A percentile compares a stretch with the other conserved stretches of the same genome.
These are phyloP conservation scores for Corrigiola litoralis DNA, from an alignment of 179 eudicot genomes.

Conservation along the genomic window DNA sequence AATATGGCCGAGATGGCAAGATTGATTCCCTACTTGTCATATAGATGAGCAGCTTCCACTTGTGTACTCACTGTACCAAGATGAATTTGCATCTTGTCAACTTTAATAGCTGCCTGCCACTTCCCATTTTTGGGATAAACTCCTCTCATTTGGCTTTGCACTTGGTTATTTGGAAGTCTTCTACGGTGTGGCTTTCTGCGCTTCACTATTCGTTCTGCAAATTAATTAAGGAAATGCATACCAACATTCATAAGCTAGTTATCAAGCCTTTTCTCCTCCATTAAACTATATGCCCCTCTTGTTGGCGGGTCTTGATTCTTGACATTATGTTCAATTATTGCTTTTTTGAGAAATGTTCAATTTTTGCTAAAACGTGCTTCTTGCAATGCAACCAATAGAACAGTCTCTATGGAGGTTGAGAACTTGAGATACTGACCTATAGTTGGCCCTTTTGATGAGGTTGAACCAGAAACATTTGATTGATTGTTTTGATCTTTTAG, in stretches of 20 bases:
- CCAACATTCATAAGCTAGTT: too few relatives aligned
- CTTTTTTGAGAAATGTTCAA: too few relatives aligned
- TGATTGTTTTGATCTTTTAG: slow-evolving; percentile 35
- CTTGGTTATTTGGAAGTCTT: slow-evolving; percentile 49
- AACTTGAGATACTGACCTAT: slow-evolving; percentile 37
- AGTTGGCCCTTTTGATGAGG: slow-evolving; percentile 39
- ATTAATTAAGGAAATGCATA: too few relatives aligned
- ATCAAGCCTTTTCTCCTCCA: too few relatives aligned
- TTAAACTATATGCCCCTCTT: too few relatives aligned
- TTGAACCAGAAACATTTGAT: slow-evolving; percentile 17
- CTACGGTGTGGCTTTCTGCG: slow-evolving; percentile 67
- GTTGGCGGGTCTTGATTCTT: too few relatives aligned
- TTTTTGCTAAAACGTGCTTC: too few relatives aligned
- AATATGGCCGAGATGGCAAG: too few relatives aligned
- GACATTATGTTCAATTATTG: too few relatives aligned
- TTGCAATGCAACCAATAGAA: too few relatives aligned
- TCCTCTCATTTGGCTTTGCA: slow-evolving; percentile 56
- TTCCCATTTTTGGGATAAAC: slow-evolving; percentile 85
- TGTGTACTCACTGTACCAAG: slow-evolving; percentile 78
- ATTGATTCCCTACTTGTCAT: slow-evolving; percentile 58
- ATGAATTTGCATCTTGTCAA: slow-evolving; percentile 91
- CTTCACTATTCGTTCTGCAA: slow-evolving; percentile 46
- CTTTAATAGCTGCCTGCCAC: slow-evolving; percentile 99
- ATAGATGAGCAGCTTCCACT: slow-evolving; percentile 81
- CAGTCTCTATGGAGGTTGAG: background rate